Evolutionary conservation across 345 rosid species (phyloP).

Genomic region (Arabis hirsuta): DNA sequence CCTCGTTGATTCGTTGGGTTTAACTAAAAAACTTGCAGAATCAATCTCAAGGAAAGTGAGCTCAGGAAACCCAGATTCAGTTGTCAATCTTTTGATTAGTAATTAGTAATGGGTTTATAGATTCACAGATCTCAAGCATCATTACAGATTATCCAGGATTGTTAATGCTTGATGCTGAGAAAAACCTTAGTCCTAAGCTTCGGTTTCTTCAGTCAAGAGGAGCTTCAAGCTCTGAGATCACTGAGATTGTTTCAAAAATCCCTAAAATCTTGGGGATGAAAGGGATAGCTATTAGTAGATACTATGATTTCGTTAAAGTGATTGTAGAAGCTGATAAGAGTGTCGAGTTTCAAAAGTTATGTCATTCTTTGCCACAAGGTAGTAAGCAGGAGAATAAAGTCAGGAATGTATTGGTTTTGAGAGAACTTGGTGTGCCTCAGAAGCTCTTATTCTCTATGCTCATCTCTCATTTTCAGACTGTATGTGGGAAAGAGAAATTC

Average conservation of each 20-base stretch:
- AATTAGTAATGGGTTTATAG: conserved; percentile 22
- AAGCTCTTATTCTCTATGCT: conserved; percentile 1
- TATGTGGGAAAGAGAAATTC: conserved; percentile 6
- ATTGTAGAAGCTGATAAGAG: neutral
- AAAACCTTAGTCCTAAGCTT: neutral
- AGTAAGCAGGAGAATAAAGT: neutral
- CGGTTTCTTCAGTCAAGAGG: neutral
- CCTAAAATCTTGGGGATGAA: neutral
- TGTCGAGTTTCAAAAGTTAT: neutral
- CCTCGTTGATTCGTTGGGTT: too few relatives aligned
- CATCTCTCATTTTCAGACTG: neutral
- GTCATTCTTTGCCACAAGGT: neutral
- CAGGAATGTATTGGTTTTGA: conserved; percentile 15
- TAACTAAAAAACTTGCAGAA: too few relatives aligned
- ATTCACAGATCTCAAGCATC: conserved; percentile 23
- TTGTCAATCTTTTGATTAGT: neutral
- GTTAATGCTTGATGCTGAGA: neutral
- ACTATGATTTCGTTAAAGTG: conserved; percentile 16
- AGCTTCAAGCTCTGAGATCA: neutral
- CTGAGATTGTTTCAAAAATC: neutral
- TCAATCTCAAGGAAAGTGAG: too few relatives aligned
- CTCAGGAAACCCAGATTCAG: neutral
- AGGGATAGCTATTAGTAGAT: neutral
- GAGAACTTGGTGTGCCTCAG: conserved; percentile 29
- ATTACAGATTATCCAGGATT: conserved; percentile 8